Conservation (phyloP, 2,329 filamentous ascomycete genomes). For the Penicillium occitanis region DNA sequence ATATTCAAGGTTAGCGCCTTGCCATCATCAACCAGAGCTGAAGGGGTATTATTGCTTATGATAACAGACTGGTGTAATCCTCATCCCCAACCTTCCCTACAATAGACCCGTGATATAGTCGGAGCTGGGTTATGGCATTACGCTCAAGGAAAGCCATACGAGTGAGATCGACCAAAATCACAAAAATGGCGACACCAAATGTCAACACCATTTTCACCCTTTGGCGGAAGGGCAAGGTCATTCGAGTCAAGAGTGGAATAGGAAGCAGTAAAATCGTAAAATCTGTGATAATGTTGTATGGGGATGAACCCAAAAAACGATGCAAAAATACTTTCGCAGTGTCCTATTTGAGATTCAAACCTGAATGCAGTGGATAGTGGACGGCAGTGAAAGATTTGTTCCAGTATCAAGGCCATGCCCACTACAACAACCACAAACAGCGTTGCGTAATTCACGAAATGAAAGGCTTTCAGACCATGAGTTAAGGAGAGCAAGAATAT, state of each 20-base stretch:
- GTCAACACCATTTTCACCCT: conserved; percentile 49
- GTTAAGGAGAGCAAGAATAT: background rate
- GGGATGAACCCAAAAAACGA: background rate
- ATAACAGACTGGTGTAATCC: conserved; percentile 6
- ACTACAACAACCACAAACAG: background rate
- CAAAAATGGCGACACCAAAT: conserved; percentile 5
- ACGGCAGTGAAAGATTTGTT: background rate
- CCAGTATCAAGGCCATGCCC: background rate
- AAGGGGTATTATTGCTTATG: background rate
- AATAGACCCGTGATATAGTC: background rate
- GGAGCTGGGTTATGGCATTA: background rate
- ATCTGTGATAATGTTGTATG: conserved; percentile 7
- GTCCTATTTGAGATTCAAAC: background rate
- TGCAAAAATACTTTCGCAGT: background rate
- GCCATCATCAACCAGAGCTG: background rate
- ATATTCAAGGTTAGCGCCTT: background rate
- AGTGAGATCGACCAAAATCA: conserved; percentile 8
- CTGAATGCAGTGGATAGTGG: conserved; percentile 7
- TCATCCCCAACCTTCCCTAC: background rate
- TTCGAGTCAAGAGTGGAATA: conserved; percentile 12
- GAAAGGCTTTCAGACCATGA: background rate
- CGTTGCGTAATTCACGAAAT: background rate
- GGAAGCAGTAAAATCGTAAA: background rate
- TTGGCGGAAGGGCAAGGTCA: conserved; percentile 7
- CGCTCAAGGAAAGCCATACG: conserved; percentile 8